A percentile compares a stretch with the other conserved stretches of the same genome.
phyloP scores from a whole-genome alignment of 129 eudicot genomes.

The Helichrysum umbraculigerum region DNA sequence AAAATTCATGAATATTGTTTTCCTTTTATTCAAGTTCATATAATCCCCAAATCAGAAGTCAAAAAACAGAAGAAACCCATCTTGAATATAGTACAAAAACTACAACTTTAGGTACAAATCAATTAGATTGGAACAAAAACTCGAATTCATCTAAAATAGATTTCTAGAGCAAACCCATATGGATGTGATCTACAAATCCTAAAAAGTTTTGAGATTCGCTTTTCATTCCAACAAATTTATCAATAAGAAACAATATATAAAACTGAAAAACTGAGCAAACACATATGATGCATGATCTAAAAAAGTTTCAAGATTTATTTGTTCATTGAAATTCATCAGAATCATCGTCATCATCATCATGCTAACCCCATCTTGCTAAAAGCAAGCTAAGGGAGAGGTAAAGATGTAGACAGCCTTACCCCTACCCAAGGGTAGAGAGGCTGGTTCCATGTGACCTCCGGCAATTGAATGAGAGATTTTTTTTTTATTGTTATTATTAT shows the following conservation, averaged over 20 bases:
- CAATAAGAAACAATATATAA: neutral
- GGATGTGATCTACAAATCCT: neutral
- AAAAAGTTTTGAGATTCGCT: neutral
- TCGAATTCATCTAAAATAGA: neutral
- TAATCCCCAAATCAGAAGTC: neutral
- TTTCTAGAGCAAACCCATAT: slow-evolving; percentile 6
- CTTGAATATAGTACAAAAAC: neutral
- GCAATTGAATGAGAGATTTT: too few species aligned
- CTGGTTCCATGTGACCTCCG: too few species aligned
- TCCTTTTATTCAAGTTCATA: neutral
- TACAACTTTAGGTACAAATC: neutral
- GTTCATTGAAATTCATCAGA: neutral
- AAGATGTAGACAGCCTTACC: too few species aligned
- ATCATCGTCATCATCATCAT: too few species aligned
- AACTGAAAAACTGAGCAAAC: neutral
- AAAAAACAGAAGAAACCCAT: neutral
- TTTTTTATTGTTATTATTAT: too few species aligned
- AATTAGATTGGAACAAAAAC: neutral
- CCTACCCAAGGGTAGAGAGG: too few species aligned
- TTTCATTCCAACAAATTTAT: neutral
- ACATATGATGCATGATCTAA: neutral
- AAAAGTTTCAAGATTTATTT: neutral
- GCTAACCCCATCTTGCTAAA: too few species aligned
- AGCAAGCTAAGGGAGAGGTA: too few species aligned
- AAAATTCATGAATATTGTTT: too few species aligned